Evolutionary conservation across 257 asterid genomes (phyloP), one percentile per base, ranked within the genome.

Genomic region (Capsicum baccatum): DNA sequence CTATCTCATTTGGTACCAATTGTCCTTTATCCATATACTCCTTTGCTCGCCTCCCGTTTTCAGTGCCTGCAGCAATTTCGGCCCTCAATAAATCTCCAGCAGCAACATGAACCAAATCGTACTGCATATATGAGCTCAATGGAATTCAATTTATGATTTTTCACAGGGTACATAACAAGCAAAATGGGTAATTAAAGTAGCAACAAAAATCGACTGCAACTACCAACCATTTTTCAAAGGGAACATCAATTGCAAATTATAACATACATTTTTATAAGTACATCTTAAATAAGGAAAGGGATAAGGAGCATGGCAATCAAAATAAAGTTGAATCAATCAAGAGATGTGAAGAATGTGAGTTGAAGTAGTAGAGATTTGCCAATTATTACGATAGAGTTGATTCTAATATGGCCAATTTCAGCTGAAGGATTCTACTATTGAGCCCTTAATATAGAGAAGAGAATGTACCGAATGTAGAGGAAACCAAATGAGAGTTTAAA

Each of bases 11-110:
- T 11, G 98, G 98, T 79, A 97, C 99, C 73, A 97, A 92, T 85
- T 95, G 94, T 87, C 98, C 99, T 86, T 85, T 95, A 88, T 97
- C 98, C 99, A 97, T 97, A 89, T 79, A 92, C 83, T 94, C 97
- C 89, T 91, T 97, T 56, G 99, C 99, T 56, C 86, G 95, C 89
- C 85, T 94, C 85, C 99, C 99, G 17, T 97, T 95, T 89, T 94
- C 96, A 62, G 97, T 92, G 74, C 96, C 98, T 8, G 97, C 90
- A 78, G 97, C 92, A 82, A 95, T 91, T 89, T 95, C 98, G 42
- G 98, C 98, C 90, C 98, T 91, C 85, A 97, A 91, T 84, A 97
- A 93, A 88, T 97, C 99, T 86, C 99, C 99, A 54, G 98, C 98
- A 0, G 99, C 98, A 85, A 95, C 59, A 85, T 97, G 99, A 88